Conservation (phyloP, 805 yeast genomes). For the Candida succiphila region DNA sequence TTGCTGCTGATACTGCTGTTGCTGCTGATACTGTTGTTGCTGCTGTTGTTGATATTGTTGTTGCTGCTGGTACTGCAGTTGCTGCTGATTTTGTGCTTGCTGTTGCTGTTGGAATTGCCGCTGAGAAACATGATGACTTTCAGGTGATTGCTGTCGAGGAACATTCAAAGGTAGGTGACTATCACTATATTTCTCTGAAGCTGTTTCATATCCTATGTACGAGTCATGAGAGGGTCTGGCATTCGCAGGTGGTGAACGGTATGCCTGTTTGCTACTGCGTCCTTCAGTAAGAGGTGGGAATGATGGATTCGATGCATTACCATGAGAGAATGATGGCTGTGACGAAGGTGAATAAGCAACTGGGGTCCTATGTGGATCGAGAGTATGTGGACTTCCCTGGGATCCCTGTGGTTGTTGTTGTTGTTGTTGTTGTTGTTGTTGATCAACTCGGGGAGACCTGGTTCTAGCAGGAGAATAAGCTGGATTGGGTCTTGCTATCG, state of each 20-base stretch:
- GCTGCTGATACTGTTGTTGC: neutral
- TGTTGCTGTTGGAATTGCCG: slow-evolving; percentile 2
- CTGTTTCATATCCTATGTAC: too few species aligned
- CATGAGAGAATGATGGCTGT: too few species aligned
- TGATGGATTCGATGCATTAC: too few species aligned
- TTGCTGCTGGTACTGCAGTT: neutral
- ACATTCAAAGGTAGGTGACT: too few species aligned
- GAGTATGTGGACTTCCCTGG: too few species aligned
- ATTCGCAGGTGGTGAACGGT: too few species aligned
- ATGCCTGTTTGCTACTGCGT: too few species aligned
- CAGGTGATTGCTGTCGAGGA: neutral
- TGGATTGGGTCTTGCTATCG: neutral
- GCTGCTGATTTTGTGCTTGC: slow-evolving; percentile 1
- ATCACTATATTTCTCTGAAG: too few species aligned
- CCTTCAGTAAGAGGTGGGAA: neutral
- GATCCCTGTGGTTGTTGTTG: neutral
- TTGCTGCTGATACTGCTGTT: neutral
- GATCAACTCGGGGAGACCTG: neutral
- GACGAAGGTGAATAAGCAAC: too few species aligned
- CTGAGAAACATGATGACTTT: neutral
- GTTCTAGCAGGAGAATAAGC: neutral
- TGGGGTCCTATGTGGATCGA: too few species aligned
- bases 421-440: neutral
- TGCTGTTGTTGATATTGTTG: neutral
- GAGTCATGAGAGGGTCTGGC: too few species aligned